Evolutionary conservation across 768 basidiomycete genomes (phyloP).

Genomic region (Saitozyma sp.): DNA sequence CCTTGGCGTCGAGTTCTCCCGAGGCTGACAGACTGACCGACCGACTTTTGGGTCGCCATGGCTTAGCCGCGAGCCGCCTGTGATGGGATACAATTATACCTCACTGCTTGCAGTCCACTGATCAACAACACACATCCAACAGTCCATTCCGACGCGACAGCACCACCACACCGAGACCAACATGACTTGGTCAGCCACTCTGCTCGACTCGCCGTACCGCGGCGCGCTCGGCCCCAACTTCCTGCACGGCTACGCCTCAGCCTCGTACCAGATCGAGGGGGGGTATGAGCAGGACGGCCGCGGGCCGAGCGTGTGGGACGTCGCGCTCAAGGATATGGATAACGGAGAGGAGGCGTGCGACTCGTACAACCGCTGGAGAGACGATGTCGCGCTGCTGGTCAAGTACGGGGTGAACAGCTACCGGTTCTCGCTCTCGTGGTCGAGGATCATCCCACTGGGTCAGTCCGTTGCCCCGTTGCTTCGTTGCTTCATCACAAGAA

Average conservation of each 20-base stretch:
- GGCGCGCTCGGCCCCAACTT: slow-evolving; percentile 9
- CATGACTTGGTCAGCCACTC: no score
- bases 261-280: slow-evolving; percentile 17
- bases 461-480: slow-evolving; percentile 56
- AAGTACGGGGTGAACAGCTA: slow-evolving; percentile 68
- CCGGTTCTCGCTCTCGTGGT: slow-evolving; percentile 72
- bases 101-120: no score
- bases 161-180: no score
- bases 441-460: slow-evolving; percentile 65
- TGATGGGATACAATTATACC: no score
- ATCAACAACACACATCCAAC: no score
- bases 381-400: slow-evolving; percentile 65
- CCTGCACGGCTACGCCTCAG: slow-evolving; percentile 27
- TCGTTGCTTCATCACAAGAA: background rate
- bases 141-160: no score
- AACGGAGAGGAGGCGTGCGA: slow-evolving; percentile 64
- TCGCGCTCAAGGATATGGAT: slow-evolving; percentile 1
- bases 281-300: slow-evolving; percentile 1
- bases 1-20: no score
- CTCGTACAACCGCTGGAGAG: slow-evolving; percentile 68
- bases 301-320: slow-evolving; percentile 8
- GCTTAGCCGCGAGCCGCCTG: no score
- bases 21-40: no score
- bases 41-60: no score
- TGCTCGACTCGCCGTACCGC: background rate